These are phyloP conservation scores for Penicillium diatomitis DNA, from an alignment of 495 filamentous ascomycete genomes.

Conservation along the genomic window DNA sequence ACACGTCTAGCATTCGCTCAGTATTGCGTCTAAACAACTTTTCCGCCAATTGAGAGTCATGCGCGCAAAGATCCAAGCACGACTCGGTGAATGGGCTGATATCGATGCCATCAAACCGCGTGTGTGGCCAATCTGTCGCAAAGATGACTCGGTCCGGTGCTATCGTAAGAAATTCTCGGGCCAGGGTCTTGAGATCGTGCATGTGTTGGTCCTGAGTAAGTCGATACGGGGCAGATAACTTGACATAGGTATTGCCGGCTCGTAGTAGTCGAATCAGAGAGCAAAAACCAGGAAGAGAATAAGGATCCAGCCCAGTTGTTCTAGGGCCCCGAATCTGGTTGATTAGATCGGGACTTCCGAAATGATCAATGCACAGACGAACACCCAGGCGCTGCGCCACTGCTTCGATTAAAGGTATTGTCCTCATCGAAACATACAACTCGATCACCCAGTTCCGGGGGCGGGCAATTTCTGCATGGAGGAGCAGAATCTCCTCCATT, in stretches of 20 bases:
- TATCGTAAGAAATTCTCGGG: constrained; percentile 26
- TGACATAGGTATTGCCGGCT: constrained; percentile 35
- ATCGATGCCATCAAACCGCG: constrained; percentile 36
- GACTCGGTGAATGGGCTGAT: constrained; percentile 35
- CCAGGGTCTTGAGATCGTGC: constrained; percentile 31
- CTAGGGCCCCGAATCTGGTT: constrained; percentile 3
- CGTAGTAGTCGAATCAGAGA: constrained; percentile 33
- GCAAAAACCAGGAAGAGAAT: constrained; percentile 32
- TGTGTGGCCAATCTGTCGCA: constrained; percentile 47
- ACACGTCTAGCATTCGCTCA: constrained; percentile 27
- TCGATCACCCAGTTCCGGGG: constrained; percentile 40
- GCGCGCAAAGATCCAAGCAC: constrained; percentile 32
- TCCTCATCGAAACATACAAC: constrained; percentile 36
- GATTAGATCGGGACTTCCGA: constrained; percentile 32
- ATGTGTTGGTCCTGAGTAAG: constrained; percentile 28
- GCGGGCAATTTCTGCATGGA: constrained; percentile 36
- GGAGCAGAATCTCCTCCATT: constrained; percentile 25
- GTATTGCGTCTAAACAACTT: constrained; percentile 38
- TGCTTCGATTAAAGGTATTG: constrained; percentile 30
- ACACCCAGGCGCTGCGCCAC: constrained; percentile 35
- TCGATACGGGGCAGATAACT: constrained; percentile 43
- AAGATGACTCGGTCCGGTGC: constrained; percentile 34
- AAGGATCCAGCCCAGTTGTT: constrained; percentile 21
- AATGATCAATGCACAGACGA: constrained; percentile 43
- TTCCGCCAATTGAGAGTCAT: constrained; percentile 28